Evolutionary conservation across 192 early-diverging fungal genomes (phyloP).

Genomic region (Helicostylum pulchrum): DNA sequence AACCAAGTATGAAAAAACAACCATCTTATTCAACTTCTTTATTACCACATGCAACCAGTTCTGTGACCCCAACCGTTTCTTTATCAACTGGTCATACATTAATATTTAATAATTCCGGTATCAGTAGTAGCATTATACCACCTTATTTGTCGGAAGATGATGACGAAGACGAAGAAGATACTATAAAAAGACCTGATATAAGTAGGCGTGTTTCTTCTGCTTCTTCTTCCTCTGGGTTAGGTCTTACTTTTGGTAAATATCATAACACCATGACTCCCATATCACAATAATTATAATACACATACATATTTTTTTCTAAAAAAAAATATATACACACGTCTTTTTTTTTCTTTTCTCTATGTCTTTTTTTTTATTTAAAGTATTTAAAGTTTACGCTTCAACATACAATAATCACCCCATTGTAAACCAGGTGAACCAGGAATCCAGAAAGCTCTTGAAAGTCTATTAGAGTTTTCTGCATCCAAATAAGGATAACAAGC

Average conservation of each 20-base stretch:
- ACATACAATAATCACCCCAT: conserved; percentile 65
- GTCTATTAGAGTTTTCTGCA: conserved; percentile 42
- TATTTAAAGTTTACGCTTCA: conserved; percentile 32
- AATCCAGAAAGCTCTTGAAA: conserved; percentile 56
- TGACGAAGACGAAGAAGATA: not conserved
- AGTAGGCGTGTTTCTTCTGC: conserved; percentile 7
- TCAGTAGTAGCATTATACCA: conserved; percentile 13
- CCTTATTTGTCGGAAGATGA: not conserved
- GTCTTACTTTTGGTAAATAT: conserved; percentile 15
- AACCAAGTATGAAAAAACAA: conserved; percentile 3
- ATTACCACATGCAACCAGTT: conserved; percentile 11
- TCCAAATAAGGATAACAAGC: conserved; percentile 65
- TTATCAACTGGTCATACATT: conserved; percentile 9
- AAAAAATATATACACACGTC: not conserved
- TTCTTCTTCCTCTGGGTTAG: conserved; percentile 17
- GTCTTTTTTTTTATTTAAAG: not conserved
- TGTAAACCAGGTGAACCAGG: conserved; percentile 43
- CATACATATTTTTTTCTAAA: no score
- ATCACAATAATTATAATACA: not conserved
- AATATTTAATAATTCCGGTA: conserved; percentile 9
- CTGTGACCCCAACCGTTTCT: conserved; percentile 10
- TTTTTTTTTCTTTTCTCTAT: not conserved
- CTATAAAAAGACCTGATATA: not conserved
- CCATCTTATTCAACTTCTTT: conserved; percentile 9
- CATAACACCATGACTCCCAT: conserved; percentile 11